Evolutionary conservation across 768 basidiomycete genomes (phyloP).

Genomic region (Boletus eberwhitei): DNA sequence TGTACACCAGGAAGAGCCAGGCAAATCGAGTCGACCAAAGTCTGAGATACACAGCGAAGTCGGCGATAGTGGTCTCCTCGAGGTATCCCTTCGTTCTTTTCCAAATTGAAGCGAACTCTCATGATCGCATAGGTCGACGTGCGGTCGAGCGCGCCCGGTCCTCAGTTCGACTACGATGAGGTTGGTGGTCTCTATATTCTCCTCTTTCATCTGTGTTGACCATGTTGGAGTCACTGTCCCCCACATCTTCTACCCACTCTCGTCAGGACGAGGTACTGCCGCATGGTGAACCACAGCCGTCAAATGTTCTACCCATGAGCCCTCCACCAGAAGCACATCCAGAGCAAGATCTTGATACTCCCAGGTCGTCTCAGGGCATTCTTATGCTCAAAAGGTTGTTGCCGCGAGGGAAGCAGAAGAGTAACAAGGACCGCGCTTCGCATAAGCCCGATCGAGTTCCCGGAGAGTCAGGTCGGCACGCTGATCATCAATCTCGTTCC

Average conservation of each 20-base stretch:
- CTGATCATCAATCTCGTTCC: neutral
- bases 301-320: neutral
- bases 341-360: neutral
- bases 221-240: neutral
- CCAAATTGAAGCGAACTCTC: no score
- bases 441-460: neutral
- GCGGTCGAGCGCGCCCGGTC: neutral
- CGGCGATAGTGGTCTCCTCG: no score
- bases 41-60: no score
- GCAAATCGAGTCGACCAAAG: no score
- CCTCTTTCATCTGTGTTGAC: neutral
- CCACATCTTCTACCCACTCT: neutral
- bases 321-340: neutral
- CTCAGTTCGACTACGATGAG: neutral
- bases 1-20: no score
- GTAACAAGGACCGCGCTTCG: neutral
- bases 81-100: no score
- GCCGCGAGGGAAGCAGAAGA: neutral
- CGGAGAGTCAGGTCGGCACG: neutral
- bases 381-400: neutral
- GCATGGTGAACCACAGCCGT: neutral
- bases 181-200: neutral
- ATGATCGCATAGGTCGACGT: neutral
- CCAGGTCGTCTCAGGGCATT: neutral
- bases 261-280: neutral